These are phyloP conservation scores for Phyllosticta citribraziliensis DNA, from an alignment of 2,329 filamentous ascomycete genomes.

Conservation along the genomic window DNA sequence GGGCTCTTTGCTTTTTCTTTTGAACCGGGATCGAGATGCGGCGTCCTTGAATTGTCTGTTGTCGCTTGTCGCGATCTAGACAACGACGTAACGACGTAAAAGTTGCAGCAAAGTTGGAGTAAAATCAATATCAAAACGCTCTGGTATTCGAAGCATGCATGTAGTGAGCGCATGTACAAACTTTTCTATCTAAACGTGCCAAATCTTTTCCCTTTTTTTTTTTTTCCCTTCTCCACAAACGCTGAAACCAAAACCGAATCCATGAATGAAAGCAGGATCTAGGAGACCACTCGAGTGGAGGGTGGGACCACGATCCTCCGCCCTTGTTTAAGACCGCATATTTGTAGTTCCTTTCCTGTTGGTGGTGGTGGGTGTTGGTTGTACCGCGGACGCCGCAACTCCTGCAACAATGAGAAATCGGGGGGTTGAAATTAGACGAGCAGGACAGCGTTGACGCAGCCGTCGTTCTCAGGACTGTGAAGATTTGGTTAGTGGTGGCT, in stretches of 20 bases:
- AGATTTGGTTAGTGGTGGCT: not conserved
- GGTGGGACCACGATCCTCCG: too few relatives aligned
- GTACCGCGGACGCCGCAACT: not conserved
- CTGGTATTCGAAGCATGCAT: not conserved
- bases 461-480: conserved; percentile 28
- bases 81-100: too few relatives aligned
- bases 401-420: not conserved
- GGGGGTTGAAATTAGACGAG: not conserved
- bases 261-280: not conserved
- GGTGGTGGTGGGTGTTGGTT: not conserved
- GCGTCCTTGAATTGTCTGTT: too few relatives aligned
- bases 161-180: not conserved
- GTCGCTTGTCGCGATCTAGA: too few relatives aligned
- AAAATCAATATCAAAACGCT: not conserved
- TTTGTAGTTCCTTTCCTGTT: too few relatives aligned
- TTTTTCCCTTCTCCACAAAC: not conserved
- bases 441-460: conserved; percentile 24
- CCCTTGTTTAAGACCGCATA: too few relatives aligned
- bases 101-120: too few relatives aligned
- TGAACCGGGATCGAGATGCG: too few relatives aligned
- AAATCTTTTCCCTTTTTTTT: not conserved
- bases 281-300: too few relatives aligned
- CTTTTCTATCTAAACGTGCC: not conserved
- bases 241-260: not conserved
- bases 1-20: not conserved